Evolutionary conservation across 192 early-diverging fungal species (phyloP), one percentile per base, ranked within the genome.

Genomic region (Mortierella antarctica): DNA sequence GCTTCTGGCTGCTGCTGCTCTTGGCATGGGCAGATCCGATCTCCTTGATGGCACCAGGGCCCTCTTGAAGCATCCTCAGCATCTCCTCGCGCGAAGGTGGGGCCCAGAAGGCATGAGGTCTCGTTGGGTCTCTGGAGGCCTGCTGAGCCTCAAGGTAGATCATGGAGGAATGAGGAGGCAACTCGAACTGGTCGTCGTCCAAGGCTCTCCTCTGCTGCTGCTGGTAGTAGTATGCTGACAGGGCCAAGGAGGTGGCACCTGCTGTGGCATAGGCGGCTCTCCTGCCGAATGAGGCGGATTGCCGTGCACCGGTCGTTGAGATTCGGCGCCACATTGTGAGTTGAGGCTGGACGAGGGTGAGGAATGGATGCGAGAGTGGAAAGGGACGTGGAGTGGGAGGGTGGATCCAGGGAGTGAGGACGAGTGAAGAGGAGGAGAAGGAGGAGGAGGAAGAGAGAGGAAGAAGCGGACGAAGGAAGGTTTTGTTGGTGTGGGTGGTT

Each of bases 11-110:
- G 31, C 31, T 31, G 31, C 31, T 31, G 31, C 1, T 31, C 62
- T 86, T 79, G 53, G 63, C 62, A 47, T 86, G 75, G 53, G 63
- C 62, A 47, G 80, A 82, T 8, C 70, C 56, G 21, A 71, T 81
- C 0, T 84, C 84, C 67, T 86, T 86, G 21, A 83, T 69, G 7
- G 68, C 23, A 42, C 86, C 89, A 63, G 74, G 74, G 8, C 74
- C 74, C 0, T 76, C 48, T 70, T 92, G 87, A 64, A 95, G 90
- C 67, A 87, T 83, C 55, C 89, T 84, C 53, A 93, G 50, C 92
- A 95, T 92, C 59, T 93, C 91, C 18, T 85, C 73, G 44, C 93
- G 90, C 50, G 88, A 89, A 50, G 93, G 93, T 31, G 91, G 89
- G 6, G 89, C 84, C 93, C 93, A 94, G 83, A 92, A 91, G 39